Conservation (phyloP, 1,284 basidiomycete species). For the Irpex lacteus region DNA sequence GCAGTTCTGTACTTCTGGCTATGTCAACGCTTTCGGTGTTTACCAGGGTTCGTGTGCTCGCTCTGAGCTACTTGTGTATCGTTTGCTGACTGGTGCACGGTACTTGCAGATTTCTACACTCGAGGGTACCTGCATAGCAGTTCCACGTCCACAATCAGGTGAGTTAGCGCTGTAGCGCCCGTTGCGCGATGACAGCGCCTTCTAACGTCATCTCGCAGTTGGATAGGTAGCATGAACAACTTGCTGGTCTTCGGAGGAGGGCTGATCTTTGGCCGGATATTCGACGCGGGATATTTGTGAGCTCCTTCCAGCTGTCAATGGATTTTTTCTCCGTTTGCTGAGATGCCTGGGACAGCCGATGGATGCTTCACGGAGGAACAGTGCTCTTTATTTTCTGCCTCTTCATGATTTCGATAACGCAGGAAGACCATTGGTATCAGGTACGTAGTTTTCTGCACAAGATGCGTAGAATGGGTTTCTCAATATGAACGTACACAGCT, state of each 20-base stretch:
- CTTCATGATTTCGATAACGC: conserved; percentile 34
- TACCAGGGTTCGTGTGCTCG: conserved; percentile 20
- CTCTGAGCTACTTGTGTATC: conserved; percentile 10
- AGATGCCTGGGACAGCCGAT: conserved; percentile 22
- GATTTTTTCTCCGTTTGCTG: background rate
- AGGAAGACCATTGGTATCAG: conserved; percentile 31
- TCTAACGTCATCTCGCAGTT: conserved; percentile 26
- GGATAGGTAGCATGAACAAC: conserved; percentile 35
- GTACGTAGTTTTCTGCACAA: conserved; percentile 15
- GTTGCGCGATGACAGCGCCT: conserved; percentile 23
- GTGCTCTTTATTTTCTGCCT: conserved; percentile 29
- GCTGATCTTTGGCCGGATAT: conserved; percentile 30
- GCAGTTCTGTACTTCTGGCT: conserved; percentile 4
- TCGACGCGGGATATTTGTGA: conserved; percentile 37
- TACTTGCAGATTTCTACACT: conserved; percentile 44
- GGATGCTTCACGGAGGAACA: conserved; percentile 21
- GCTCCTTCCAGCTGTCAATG: background rate
- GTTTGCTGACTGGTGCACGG: conserved; percentile 15
- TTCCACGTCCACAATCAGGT: conserved; percentile 41
- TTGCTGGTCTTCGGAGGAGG: conserved; percentile 33
- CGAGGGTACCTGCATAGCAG: conserved; percentile 39
- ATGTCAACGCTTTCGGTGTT: conserved; percentile 22
- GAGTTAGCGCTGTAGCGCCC: background rate
- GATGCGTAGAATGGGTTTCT: background rate
- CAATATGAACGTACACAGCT: conserved; percentile 29